Evolutionary conservation across 1,284 basidiomycete genomes (phyloP).

Genomic region (Rhodotorula glutinis): DNA sequence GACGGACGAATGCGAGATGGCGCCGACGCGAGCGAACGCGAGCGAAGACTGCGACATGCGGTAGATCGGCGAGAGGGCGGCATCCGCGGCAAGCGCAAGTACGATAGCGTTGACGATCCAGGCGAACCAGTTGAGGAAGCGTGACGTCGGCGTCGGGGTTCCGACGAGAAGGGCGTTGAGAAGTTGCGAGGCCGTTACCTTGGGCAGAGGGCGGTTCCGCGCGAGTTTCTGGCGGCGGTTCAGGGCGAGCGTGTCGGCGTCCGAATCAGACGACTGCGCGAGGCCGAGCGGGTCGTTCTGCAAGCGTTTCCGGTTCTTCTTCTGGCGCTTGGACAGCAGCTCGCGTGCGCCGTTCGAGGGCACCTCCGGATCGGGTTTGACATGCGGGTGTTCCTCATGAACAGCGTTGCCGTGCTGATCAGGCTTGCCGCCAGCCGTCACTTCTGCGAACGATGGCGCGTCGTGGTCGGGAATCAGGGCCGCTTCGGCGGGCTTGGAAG

Average conservation of each 20-base stretch:
- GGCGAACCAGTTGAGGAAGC: conserved; percentile 26
- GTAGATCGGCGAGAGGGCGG: conserved; percentile 37
- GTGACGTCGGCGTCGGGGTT: conserved; percentile 20
- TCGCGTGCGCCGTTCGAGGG: neutral
- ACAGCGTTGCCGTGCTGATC: conserved; percentile 7
- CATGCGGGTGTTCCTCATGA: conserved; percentile 24
- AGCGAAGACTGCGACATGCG: conserved; percentile 51
- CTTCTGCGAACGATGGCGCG: conserved; percentile 27
- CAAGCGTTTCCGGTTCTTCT: conserved; percentile 19
- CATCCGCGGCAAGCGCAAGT: conserved; percentile 36
- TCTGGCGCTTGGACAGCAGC: conserved; percentile 17
- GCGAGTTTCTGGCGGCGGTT: conserved; percentile 18
- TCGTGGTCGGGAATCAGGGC: conserved; percentile 22
- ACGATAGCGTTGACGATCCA: conserved; percentile 34
- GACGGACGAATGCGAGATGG: conserved; percentile 61
- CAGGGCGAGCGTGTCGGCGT: conserved; percentile 7
- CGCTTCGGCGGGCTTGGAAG: conserved; percentile 22
- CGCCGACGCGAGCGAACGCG: conserved; percentile 64
- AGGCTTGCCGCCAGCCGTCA: conserved; percentile 13
- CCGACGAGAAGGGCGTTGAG: conserved; percentile 19
- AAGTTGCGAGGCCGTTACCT: conserved; percentile 15
- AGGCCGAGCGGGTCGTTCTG: conserved; percentile 10
- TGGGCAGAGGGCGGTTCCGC: conserved; percentile 22
- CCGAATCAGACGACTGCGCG: neutral
- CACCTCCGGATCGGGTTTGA: conserved; percentile 14